phyloP scores from a whole-genome alignment of 2,329 filamentous ascomycete species.

The Ophiostoma fasciatum region DNA sequence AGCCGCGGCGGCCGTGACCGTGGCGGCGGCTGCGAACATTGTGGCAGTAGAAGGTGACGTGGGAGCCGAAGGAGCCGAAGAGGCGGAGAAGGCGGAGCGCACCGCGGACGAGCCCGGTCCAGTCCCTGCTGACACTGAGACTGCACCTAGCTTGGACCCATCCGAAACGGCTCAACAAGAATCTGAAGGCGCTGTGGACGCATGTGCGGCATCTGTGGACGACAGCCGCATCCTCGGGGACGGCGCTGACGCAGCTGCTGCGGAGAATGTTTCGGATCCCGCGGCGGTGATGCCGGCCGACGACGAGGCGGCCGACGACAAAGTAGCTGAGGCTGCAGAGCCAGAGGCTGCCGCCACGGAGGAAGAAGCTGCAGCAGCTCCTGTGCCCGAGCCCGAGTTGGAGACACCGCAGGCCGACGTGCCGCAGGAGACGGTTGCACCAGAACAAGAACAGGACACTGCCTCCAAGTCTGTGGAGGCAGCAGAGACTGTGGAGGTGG shows the following conservation, averaged over 20 bases:
- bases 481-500: too few species aligned
- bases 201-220: slow-evolving; percentile 2
- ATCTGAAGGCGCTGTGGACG: slow-evolving; percentile 5
- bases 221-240: not conserved
- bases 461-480: too few species aligned
- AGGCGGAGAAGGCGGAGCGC: not conserved
- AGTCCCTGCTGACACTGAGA: slow-evolving; percentile 4
- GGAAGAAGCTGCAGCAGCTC: too few species aligned
- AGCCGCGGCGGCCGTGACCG: slow-evolving; percentile 1
- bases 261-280: not conserved
- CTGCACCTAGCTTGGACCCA: slow-evolving; percentile 6
- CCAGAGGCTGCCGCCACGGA: not conserved
- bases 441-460: too few species aligned
- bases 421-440: too few species aligned
- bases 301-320: not conserved
- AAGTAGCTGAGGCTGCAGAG: not conserved
- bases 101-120: not conserved
- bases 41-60: slow-evolving; percentile 8
- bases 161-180: slow-evolving; percentile 6
- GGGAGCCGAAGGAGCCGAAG: not conserved
- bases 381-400: too few species aligned
- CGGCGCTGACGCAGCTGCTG: not conserved
- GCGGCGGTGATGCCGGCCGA: not conserved
- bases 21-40: slow-evolving; percentile 2
- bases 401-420: too few species aligned